These are phyloP conservation scores for Globomyces sp. DNA, from an alignment of 371 early-diverging fungal genomes.

Conservation along the genomic window DNA sequence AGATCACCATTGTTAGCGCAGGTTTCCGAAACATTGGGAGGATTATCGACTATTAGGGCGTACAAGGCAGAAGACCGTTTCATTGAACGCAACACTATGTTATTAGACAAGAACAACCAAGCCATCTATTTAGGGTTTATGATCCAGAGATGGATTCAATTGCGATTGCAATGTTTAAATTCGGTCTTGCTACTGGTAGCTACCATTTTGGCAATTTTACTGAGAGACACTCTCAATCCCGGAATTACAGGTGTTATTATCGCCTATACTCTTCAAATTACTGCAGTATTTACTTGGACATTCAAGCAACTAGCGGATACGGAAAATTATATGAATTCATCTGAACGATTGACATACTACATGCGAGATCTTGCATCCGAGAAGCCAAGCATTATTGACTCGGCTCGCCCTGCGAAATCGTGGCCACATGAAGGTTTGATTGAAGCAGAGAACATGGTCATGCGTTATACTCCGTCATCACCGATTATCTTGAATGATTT, in stretches of 20 bases:
- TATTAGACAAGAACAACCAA: constrained; percentile 46
- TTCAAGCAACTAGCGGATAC: constrained; percentile 17
- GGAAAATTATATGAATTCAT: constrained; percentile 26
- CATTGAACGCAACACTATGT: constrained; percentile 15
- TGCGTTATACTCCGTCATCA: constrained; percentile 57
- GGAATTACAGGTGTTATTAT: constrained; percentile 34
- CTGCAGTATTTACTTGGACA: constrained; percentile 21
- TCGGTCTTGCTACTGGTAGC: constrained; percentile 18
- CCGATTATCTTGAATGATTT: constrained; percentile 65
- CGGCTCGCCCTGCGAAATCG: not conserved
- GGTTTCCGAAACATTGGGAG: constrained; percentile 23
- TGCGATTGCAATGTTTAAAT: constrained; percentile 69
- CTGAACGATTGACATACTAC: constrained; percentile 23
- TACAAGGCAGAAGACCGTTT: constrained; percentile 38
- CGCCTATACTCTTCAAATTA: constrained; percentile 27
- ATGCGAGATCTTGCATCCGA: not conserved
- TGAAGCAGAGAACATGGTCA: constrained; percentile 49
- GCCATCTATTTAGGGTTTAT: constrained; percentile 26
- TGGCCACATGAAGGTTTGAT: constrained; percentile 34
- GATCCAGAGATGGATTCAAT: constrained; percentile 36
- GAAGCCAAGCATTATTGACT: not conserved
- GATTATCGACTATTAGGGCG: constrained; percentile 38
- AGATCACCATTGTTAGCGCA: constrained; percentile 32
- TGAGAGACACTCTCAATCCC: constrained; percentile 60
- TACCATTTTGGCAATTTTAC: constrained; percentile 52